Conservation (phyloP, 1,284 basidiomycete genomes). For the Amylostereum areolatum region DNA sequence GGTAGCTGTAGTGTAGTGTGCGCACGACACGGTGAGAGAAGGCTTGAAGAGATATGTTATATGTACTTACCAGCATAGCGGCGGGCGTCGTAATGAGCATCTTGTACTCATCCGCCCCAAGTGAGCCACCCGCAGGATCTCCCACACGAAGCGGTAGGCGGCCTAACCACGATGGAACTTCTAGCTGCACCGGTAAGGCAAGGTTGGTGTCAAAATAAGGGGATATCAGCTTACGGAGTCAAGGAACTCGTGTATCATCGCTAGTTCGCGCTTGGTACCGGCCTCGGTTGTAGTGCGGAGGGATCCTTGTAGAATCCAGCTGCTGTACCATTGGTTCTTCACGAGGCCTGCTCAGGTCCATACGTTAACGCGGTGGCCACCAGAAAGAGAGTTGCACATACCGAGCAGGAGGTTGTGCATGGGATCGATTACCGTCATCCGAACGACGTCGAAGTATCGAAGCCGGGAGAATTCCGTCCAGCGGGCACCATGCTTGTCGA, state of each 20-base stretch:
- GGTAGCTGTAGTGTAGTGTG: slow-evolving; percentile 5
- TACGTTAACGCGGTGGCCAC: neutral
- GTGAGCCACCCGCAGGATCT: slow-evolving; percentile 26
- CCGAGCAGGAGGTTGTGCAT: slow-evolving; percentile 29
- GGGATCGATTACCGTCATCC: slow-evolving; percentile 25
- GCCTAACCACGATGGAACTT: slow-evolving; percentile 24
- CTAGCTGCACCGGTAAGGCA: slow-evolving; percentile 17
- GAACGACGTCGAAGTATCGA: slow-evolving; percentile 23
- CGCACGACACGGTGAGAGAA: neutral
- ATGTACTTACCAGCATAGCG: slow-evolving; percentile 19
- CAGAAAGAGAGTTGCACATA: slow-evolving; percentile 7
- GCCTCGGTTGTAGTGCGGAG: slow-evolving; percentile 16
- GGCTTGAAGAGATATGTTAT: too few species aligned
- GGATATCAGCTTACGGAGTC: too few species aligned
- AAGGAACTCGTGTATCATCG: slow-evolving; percentile 15
- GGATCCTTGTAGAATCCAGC: slow-evolving; percentile 19
- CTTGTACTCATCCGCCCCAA: slow-evolving; percentile 27
- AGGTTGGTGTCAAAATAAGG: too few species aligned
- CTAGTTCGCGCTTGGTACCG: slow-evolving; percentile 17
- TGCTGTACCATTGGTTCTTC: slow-evolving; percentile 23
- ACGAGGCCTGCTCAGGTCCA: slow-evolving; percentile 18
- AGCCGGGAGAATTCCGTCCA: slow-evolving; percentile 24
- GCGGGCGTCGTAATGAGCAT: slow-evolving; percentile 14
- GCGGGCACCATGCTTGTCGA: slow-evolving; percentile 17
- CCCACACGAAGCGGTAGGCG: slow-evolving; percentile 22